These are phyloP conservation scores for Penicillium sp. DNA, from an alignment of 2,329 filamentous ascomycete species.

Conservation along the genomic window DNA sequence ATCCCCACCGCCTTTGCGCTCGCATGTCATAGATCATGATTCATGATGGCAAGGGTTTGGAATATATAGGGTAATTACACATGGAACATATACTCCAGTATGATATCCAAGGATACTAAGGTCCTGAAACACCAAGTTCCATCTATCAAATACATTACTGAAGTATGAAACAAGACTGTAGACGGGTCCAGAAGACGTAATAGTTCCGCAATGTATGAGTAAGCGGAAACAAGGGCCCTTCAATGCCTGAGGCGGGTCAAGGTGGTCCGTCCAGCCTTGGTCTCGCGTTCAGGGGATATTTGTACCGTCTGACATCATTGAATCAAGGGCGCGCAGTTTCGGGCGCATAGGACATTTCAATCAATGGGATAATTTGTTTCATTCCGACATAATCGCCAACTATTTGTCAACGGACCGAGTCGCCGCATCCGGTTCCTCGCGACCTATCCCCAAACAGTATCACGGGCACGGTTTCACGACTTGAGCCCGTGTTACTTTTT, in stretches of 20 bases:
- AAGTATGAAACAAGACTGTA: neutral
- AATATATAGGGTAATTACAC: neutral
- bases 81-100: neutral
- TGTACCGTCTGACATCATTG: constrained; percentile 13
- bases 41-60: neutral
- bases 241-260: constrained; percentile 8
- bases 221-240: neutral
- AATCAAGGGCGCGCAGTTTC: constrained; percentile 1
- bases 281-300: constrained; percentile 2
- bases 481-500: neutral
- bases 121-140: neutral
- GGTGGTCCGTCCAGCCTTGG: neutral
- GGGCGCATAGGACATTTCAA: neutral
- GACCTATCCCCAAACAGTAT: constrained; percentile 9
- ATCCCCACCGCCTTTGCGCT: constrained; percentile 13
- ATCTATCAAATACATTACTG: neutral
- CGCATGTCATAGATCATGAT: neutral
- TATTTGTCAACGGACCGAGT: constrained; percentile 8
- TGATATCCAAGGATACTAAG: neutral
- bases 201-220: neutral
- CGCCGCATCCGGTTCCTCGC: constrained; percentile 15
- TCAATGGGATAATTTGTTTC: constrained; percentile 3
- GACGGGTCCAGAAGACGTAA: neutral
- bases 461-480: constrained; percentile 3
- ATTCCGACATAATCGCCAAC: neutral